These are phyloP conservation scores for Globisporangium nagaii DNA, from an alignment of 352 stramenopile genomes.

Conservation along the genomic window DNA sequence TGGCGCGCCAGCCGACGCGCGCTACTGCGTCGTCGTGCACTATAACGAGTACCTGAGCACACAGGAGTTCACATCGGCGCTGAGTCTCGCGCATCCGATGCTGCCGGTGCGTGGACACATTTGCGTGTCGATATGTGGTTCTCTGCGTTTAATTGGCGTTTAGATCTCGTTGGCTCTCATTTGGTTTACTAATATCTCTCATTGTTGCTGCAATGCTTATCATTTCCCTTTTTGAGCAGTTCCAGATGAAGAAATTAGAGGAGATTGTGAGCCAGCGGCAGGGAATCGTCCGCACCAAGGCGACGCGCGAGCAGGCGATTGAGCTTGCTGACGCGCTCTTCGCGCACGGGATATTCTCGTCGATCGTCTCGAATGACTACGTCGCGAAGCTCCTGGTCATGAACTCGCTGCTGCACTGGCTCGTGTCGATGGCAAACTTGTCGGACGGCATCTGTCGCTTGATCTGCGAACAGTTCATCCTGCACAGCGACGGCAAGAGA, in stretches of 20 bases:
- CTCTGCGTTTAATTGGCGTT: too few species aligned
- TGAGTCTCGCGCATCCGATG: constrained; percentile 64
- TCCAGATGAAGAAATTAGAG: constrained; percentile 78
- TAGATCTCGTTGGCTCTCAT: background rate
- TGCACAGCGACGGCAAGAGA: background rate
- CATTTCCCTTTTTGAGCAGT: too few species aligned
- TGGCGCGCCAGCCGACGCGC: constrained; percentile 45
- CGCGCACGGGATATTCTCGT: constrained; percentile 70
- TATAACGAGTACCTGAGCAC: constrained; percentile 91
- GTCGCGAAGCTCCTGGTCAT: constrained; percentile 59
- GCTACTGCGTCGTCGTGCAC: constrained; percentile 90
- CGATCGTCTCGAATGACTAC: constrained; percentile 75
- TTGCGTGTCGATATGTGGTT: too few species aligned
- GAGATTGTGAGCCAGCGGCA: constrained; percentile 76
- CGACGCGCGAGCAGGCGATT: constrained; percentile 59
- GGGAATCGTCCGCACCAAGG: constrained; percentile 59
- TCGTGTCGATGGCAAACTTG: constrained; percentile 73
- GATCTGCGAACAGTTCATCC: constrained; percentile 57
- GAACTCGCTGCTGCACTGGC: constrained; percentile 72
- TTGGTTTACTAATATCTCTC: too few species aligned
- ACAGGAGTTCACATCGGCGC: constrained; percentile 75
- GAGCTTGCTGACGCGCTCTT: constrained; percentile 65
- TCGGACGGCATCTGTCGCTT: constrained; percentile 77
- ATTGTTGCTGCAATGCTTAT: too few species aligned
- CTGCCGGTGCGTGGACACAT: constrained; percentile 58